These are phyloP conservation scores for Moesziomyces antarcticus DNA, from an alignment of 1,284 basidiomycete genomes.

Conservation along the genomic window DNA sequence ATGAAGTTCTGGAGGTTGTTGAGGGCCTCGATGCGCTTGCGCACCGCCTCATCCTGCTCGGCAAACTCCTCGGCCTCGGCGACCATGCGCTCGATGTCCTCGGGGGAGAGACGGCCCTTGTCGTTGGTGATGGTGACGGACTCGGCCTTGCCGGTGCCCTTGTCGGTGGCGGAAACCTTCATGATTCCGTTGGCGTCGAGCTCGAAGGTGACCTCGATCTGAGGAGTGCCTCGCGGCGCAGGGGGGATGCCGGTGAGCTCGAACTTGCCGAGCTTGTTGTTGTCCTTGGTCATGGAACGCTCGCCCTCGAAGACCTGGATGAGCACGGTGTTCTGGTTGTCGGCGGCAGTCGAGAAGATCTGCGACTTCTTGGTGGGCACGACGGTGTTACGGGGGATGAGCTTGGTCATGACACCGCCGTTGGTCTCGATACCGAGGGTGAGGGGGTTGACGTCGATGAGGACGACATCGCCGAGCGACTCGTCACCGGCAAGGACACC, in stretches of 20 bases:
- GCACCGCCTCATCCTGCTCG: constrained; percentile 66
- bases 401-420: constrained; percentile 97
- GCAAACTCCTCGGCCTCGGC: constrained; percentile 67
- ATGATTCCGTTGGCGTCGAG: constrained; percentile 68
- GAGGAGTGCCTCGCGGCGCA: constrained; percentile 85
- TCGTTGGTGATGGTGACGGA: constrained; percentile 67
- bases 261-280: constrained; percentile 96
- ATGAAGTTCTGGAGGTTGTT: constrained; percentile 67
- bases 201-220: constrained; percentile 68
- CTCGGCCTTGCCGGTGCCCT: constrained; percentile 66
- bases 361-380: constrained; percentile 98
- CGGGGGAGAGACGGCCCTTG: constrained; percentile 65
- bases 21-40: constrained; percentile 65
- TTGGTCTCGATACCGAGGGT: constrained; percentile 98
- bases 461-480: constrained; percentile 81
- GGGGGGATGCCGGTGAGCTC: constrained; percentile 92
- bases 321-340: constrained; percentile 67
- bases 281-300: constrained; percentile 94
- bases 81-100: constrained; percentile 68
- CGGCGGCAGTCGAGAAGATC: constrained; percentile 84
- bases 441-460: constrained; percentile 94
- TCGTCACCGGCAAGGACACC: constrained; percentile 92
- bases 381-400: constrained; percentile 95
- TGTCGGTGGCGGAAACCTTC: constrained; percentile 67
- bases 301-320: constrained; percentile 93